Evolutionary conservation across 1,139 yeast genomes (phyloP), one percentile per base, ranked within the genome.

Genomic region (Sugiyamaella neomexicana): DNA sequence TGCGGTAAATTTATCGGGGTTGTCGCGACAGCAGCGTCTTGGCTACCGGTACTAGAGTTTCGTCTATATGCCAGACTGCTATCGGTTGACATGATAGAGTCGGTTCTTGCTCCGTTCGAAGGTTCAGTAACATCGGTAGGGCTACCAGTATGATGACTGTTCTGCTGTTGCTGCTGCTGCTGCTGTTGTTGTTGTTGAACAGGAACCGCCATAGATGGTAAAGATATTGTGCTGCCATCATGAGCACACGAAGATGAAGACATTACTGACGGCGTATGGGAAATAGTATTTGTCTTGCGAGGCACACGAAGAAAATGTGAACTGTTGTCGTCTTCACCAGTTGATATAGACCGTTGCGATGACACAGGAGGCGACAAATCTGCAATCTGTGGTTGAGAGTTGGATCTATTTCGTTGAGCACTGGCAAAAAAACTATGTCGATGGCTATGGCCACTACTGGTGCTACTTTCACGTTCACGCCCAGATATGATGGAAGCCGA

Each of bases 61-160:
- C 51, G 51, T 31, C 45, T 38, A 39, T 47, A 47, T 2, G 39
- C 51, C 9, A 47, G 45, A 29, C 45, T 38, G 23, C 51, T 47
- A 27, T 47, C 51, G 20, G 29, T 47, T n/a, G 51, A 47, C 31
- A 47, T 25, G 12, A 39, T 23, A 2, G 51, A 47, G 29, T 39
- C 25, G 3, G 45, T n/a, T 9, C 51, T 23, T 9, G 32, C 50
- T 12, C 32, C 41, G 23, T 34, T 36, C 4, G 49, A 36, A 5
- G 20, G 9, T 8, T 42, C 49, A 9, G 49, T 15, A 2, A 29
- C 23, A 17, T 23, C 16, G 3, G 44, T 25, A 39, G 27, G 27
- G 25, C 27, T 39, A 2, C 17, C 13, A 39, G 15, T n/a, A 31
- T 31, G 12, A 7, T 34, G 9, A 7, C n/a, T 13, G n/a, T 5